These are phyloP conservation scores for Puccinia coronata DNA, from an alignment of 1,284 basidiomycete genomes.

Conservation along the genomic window DNA sequence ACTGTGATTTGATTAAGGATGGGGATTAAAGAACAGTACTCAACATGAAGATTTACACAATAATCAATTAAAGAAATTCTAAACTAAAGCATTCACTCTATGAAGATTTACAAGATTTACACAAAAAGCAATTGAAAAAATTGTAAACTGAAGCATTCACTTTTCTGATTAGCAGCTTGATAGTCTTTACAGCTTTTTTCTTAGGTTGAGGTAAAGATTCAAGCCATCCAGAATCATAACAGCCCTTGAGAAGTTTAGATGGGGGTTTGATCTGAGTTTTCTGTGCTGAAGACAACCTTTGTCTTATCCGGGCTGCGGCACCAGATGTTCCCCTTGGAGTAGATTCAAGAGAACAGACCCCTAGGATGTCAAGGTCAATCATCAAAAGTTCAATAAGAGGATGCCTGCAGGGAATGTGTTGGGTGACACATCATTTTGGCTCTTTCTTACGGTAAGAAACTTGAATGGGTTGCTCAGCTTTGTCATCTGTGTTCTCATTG, in stretches of 20 bases:
- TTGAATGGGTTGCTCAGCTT: slow-evolving; percentile 4
- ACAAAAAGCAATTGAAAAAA: too few species aligned
- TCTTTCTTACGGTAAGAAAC: slow-evolving; percentile 2
- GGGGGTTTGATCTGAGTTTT: neutral
- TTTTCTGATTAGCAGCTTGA: too few species aligned
- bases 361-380: neutral
- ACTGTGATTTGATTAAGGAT: too few species aligned
- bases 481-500: slow-evolving; percentile 15
- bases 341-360: too few species aligned
- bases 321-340: neutral
- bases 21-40: too few species aligned
- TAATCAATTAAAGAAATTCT: too few species aligned
- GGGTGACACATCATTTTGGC: neutral
- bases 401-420: slow-evolving; percentile 3
- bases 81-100: too few species aligned
- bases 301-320: neutral
- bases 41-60: too few species aligned
- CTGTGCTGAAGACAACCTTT: neutral
- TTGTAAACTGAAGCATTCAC: too few species aligned
- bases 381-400: neutral
- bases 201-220: neutral
- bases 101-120: too few species aligned
- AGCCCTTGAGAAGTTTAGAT: neutral
- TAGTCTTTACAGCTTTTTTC: too few species aligned
- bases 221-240: slow-evolving; percentile 3